Evolutionary conservation across 495 filamentous ascomycete species (phyloP), one percentile per base, ranked within the genome.

Genomic region (Cladorrhinum samala): DNA sequence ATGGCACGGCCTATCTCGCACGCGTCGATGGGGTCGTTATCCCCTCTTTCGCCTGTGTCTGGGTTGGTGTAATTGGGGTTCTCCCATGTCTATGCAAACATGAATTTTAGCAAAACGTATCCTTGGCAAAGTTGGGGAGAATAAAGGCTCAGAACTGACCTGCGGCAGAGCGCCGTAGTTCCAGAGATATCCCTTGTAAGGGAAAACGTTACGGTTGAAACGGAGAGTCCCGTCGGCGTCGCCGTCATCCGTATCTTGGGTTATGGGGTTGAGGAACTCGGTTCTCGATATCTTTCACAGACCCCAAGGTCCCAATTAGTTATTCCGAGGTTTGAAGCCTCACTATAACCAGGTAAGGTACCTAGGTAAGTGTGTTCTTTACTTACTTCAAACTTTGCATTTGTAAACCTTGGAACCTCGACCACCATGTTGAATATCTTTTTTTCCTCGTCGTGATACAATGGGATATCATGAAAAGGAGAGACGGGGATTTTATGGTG

Each of bases 391-490:
- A 63, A 60, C 50, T 68, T 68, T 44, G 60, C 61, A 25, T 62
- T 57, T 2, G 52, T 55, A 61, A 60, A 66, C 42, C 65, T 41
- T 17, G 65, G 65, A 16, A 68, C 52, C 42, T 68, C 65, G 16
- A 68, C 61, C 9, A 66, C 50, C 57, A 66, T 64, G 58, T 66
- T 64, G 16, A 64, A 44, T 4, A 66, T 47, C 9, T 45, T 41
- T 9, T 49, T 44, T 5, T 61, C 27, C 11, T 52, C 21, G 47
- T 63, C 58, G 24, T 59, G 53, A 41, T 59, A 55, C 9, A 66
- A 55, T 4, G 65, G 60, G 30, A 68, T 60, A 37, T 68, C 65
- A 42, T 68, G 65, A 37, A 58, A 64, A 9, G 58, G 56, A 1
- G 65, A 68, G 24, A 68, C 54, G n/a, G 62, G 58, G 1, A 55